Evolutionary conservation across 1,284 basidiomycete genomes (phyloP).

Genomic region (Bondarzewia mesenterica): DNA sequence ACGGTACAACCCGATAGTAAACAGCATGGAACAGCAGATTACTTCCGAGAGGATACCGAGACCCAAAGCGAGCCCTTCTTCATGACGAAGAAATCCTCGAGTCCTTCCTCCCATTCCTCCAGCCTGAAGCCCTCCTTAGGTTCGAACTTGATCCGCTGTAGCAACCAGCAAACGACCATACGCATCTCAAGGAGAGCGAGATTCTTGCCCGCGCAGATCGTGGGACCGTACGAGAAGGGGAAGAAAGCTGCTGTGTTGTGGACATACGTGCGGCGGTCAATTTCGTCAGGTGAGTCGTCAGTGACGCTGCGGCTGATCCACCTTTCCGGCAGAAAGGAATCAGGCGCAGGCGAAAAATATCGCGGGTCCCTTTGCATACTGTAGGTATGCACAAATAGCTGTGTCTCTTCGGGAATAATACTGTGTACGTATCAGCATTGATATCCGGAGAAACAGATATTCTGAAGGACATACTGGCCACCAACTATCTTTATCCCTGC

Average conservation of each 20-base stretch:
- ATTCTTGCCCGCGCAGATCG: slow-evolving; percentile 19
- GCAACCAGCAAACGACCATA: slow-evolving; percentile 13
- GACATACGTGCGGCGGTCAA: not conserved
- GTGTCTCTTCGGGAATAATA: slow-evolving; percentile 19
- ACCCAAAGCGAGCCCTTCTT: slow-evolving; percentile 4
- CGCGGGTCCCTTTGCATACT: slow-evolving; percentile 18
- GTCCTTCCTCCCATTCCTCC: slow-evolving; percentile 9
- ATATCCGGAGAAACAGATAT: not conserved
- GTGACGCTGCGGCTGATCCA: slow-evolving; percentile 13
- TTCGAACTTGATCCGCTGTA: slow-evolving; percentile 14
- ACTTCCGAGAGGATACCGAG: not conserved
- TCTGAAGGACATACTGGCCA: slow-evolving; percentile 10
- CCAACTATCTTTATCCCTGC: slow-evolving; percentile 15
- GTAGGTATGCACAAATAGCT: slow-evolving; percentile 15
- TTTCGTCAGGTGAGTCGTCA: not conserved
- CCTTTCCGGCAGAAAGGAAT: slow-evolving; percentile 18
- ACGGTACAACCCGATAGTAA: too few relatives aligned
- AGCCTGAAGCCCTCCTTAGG: slow-evolving; percentile 8
- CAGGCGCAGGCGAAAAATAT: slow-evolving; percentile 15
- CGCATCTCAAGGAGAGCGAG: slow-evolving; percentile 18
- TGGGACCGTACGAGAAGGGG: slow-evolving; percentile 18
- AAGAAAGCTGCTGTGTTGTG: slow-evolving; percentile 16
- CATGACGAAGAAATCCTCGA: slow-evolving; percentile 12
- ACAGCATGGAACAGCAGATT: too few relatives aligned
- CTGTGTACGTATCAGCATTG: slow-evolving; percentile 6